Conservation (phyloP, 129 eudicot species). For the Erigeron canadensis region DNA sequence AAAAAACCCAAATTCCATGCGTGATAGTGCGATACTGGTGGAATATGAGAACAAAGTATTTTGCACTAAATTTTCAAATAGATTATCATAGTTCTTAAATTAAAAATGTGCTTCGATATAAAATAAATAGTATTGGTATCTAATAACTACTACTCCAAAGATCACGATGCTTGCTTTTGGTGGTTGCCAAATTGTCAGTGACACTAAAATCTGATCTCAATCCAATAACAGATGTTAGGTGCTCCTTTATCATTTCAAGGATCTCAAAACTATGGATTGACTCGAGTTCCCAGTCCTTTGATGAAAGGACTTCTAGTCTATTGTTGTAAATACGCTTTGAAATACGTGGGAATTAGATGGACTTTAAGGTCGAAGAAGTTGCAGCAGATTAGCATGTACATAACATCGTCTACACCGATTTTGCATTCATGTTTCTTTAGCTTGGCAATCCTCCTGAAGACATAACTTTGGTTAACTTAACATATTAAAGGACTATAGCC, state of each 20-base stretch:
- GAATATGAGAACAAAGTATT: too few relatives aligned
- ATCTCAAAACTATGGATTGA: constrained; percentile 70
- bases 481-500: constrained; percentile 5
- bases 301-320: constrained; percentile 75
- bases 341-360: constrained; percentile 68
- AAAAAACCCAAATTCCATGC: too few relatives aligned
- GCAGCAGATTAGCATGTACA: constrained; percentile 59
- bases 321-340: constrained; percentile 67
- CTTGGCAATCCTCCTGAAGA: constrained; percentile 80
- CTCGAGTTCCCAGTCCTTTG: constrained; percentile 82
- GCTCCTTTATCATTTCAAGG: constrained; percentile 64
- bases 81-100: too few relatives aligned
- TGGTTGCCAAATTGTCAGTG: constrained; percentile 58
- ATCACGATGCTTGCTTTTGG: constrained; percentile 33
- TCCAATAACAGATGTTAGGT: constrained; percentile 58
- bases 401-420: constrained; percentile 66
- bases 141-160: constrained; percentile 20
- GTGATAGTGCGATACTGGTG: too few relatives aligned
- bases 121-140: too few relatives aligned
- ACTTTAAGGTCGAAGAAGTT: constrained; percentile 71
- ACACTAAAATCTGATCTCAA: constrained; percentile 59
- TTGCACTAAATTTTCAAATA: too few relatives aligned
- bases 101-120: too few relatives aligned
- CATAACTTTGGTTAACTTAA: constrained; percentile 10
- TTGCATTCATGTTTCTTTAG: constrained; percentile 55